Percentiles rank a stretch among this genome's conserved stretches.
phyloP scores from a whole-genome alignment of 305 asterid species.

The Fraxinus platypoda region DNA sequence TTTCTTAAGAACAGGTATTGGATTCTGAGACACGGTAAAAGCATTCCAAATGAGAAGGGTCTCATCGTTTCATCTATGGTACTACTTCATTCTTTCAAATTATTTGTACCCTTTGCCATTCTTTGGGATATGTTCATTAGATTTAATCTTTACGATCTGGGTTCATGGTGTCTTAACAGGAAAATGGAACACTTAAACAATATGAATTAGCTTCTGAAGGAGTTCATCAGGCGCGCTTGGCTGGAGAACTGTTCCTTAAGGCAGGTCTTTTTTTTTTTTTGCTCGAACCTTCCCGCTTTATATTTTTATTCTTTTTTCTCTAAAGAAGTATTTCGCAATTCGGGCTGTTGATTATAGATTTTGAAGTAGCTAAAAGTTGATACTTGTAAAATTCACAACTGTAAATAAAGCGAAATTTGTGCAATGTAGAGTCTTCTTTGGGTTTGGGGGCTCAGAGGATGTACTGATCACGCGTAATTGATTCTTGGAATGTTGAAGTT shows the following conservation, averaged over 20 bases:
- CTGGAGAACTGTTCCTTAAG: slow-evolving; percentile 73
- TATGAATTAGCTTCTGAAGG: slow-evolving; percentile 81
- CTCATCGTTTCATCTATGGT: slow-evolving; percentile 83
- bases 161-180: slow-evolving; percentile 35
- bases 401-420: not conserved
- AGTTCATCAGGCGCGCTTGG: slow-evolving; percentile 73
- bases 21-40: slow-evolving; percentile 88
- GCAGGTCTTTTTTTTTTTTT: slow-evolving; percentile 24
- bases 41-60: slow-evolving; percentile 83
- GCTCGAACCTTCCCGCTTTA: not conserved
- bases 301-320: not conserved
- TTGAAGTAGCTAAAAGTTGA: not conserved
- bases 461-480: not conserved
- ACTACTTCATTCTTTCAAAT: not conserved
- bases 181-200: slow-evolving; percentile 75
- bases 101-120: not conserved
- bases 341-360: not conserved
- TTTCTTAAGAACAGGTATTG: slow-evolving; percentile 65
- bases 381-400: not conserved
- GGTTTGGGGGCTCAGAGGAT: not conserved
- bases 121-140: not conserved
- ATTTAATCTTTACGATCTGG: not conserved
- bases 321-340: not conserved
- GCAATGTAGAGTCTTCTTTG: not conserved
- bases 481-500: not conserved